These are phyloP conservation scores for Nyssa sinensis DNA, from an alignment of 148 eudicot genomes.

Conservation along the genomic window DNA sequence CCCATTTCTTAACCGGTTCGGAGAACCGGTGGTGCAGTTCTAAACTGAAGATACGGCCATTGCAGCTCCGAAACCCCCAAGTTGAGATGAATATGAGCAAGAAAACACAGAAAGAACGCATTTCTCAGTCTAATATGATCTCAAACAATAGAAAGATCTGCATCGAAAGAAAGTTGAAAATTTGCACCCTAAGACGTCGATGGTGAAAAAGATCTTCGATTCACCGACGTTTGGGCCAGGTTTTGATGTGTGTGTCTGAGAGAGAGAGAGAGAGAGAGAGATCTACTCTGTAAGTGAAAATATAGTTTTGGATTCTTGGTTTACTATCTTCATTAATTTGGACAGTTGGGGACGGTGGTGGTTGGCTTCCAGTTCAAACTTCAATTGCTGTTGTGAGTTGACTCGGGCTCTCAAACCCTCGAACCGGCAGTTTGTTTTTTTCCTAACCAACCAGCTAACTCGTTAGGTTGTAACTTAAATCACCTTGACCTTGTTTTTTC, in stretches of 20 bases:
- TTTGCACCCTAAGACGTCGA: constrained; percentile 1
- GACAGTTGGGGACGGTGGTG: not conserved
- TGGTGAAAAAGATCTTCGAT: not conserved
- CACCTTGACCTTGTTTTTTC: too few relatives aligned
- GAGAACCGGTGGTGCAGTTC: constrained; percentile 82
- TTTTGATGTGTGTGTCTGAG: too few relatives aligned
- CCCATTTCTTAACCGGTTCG: constrained; percentile 48
- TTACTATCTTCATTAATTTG: too few relatives aligned
- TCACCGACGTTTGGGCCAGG: not conserved
- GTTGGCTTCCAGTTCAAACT: not conserved
- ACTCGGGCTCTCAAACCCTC: not conserved
- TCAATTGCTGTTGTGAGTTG: not conserved
- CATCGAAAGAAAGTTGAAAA: not conserved
- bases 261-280: not conserved
- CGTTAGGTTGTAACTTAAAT: not conserved
- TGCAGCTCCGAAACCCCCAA: not conserved
- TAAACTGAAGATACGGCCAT: constrained; percentile 34
- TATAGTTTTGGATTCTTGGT: too few relatives aligned
- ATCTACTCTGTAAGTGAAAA: too few relatives aligned
- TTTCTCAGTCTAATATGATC: not conserved
- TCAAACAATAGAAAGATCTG: not conserved
- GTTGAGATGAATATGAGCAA: constrained; percentile 16
- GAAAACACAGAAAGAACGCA: constrained; percentile 15
- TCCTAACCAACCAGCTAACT: not conserved
- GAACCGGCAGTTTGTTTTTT: too few relatives aligned